Percentiles rank a stretch among this genome's conserved stretches.
These are phyloP conservation scores for Thermothielavioides terrestris DNA, from an alignment of 495 filamentous ascomycete species.

Conservation along the genomic window DNA sequence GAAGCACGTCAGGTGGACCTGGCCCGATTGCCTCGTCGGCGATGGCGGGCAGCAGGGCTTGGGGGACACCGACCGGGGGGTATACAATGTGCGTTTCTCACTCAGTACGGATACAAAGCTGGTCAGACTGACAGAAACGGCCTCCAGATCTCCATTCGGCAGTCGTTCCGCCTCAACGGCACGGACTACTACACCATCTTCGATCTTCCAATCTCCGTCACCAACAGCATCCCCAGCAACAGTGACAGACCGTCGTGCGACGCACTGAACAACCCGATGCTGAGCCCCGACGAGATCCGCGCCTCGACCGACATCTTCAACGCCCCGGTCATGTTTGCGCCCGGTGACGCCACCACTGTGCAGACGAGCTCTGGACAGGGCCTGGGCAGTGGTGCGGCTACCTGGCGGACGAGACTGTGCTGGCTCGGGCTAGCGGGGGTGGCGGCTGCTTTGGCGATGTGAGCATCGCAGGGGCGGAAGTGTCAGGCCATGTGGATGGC, in stretches of 20 bases:
- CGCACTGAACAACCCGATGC: constrained; percentile 35
- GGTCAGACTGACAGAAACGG: constrained; percentile 1
- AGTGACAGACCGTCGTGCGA: constrained; percentile 38
- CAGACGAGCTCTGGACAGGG: constrained; percentile 25
- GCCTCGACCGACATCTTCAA: constrained; percentile 25
- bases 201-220: constrained; percentile 55
- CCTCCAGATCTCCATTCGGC: constrained; percentile 53
- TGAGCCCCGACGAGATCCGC: constrained; percentile 32
- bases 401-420: constrained; percentile 2
- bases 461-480: neutral
- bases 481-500: too few relatives aligned
- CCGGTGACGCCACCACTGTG: constrained; percentile 34
- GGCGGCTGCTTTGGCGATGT: constrained; percentile 12
- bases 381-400: constrained; percentile 18
- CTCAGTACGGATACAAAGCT: neutral
- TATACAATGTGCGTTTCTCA: constrained; percentile 36
- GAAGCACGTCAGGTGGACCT: constrained; percentile 60
- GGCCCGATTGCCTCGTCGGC: constrained; percentile 57
- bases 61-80: constrained; percentile 33
- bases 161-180: constrained; percentile 55
- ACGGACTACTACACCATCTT: constrained; percentile 59
- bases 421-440: constrained; percentile 11
- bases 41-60: constrained; percentile 34
- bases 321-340: constrained; percentile 38
- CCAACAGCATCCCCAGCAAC: constrained; percentile 47